A percentile compares a stretch with the other conserved stretches of the same genome.
Evolutionary conservation across 148 eudicot species (phyloP).

Genomic region (Cornus suecica): DNA sequence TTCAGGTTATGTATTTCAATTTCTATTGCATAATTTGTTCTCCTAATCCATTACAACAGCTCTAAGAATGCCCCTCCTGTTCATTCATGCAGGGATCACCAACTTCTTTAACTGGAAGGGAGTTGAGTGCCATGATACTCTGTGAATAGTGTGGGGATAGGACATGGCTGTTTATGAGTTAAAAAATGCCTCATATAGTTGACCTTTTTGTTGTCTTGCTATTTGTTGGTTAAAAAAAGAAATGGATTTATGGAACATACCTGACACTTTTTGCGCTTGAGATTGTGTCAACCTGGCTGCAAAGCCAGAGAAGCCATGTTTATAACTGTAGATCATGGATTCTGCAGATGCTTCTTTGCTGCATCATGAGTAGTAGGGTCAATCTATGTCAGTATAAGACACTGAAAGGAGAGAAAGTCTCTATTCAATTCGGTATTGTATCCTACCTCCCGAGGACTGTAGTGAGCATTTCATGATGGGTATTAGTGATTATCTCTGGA

Average conservation of each 20-base stretch:
- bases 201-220: too few relatives aligned
- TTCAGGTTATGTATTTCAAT: too few relatives aligned
- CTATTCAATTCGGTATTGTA: too few relatives aligned
- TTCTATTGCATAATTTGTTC: too few relatives aligned
- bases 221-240: too few relatives aligned
- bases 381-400: too few relatives aligned
- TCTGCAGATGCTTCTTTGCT: conserved; percentile 19
- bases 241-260: conserved; percentile 5
- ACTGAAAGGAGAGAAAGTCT: not conserved
- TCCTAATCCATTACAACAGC: too few relatives aligned
- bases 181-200: too few relatives aligned
- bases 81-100: too few relatives aligned
- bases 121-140: not conserved
- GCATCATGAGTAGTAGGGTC: conserved; percentile 1
- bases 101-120: too few relatives aligned
- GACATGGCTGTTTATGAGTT: not conserved
- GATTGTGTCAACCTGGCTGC: conserved; percentile 24
- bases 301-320: conserved; percentile 28
- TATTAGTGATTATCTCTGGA: not conserved
- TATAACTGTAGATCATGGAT: conserved; percentile 23
- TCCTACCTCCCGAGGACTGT: not conserved
- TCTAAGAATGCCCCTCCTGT: too few relatives aligned
- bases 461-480: not conserved
- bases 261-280: conserved; percentile 19
- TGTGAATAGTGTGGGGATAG: too few relatives aligned